phyloP scores from a whole-genome alignment of 305 asterid genomes.

The Andrographis paniculata region DNA sequence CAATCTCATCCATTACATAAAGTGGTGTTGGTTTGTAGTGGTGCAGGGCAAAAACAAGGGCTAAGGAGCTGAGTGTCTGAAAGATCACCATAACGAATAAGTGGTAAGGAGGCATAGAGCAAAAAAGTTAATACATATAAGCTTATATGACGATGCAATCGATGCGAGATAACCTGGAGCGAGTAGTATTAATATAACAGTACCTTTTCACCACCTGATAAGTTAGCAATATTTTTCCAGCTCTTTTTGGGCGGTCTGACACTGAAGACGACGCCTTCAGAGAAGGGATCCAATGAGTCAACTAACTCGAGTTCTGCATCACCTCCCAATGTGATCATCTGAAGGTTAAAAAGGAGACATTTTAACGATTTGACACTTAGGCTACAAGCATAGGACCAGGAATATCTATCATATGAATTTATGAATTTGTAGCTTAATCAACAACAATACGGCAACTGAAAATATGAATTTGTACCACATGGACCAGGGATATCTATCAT shows the following conservation, averaged over 20 bases:
- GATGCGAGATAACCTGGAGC: no score
- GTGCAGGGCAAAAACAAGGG: slow-evolving; percentile 95
- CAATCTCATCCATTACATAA: slow-evolving; percentile 91
- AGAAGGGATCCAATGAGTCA: slow-evolving; percentile 96
- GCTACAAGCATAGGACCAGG: no score
- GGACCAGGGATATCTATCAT: no score
- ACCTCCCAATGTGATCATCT: slow-evolving; percentile 99
- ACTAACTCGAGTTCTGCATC: slow-evolving; percentile 97
- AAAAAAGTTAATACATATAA: background rate
- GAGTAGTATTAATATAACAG: background rate
- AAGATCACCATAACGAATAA: background rate
- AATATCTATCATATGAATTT: no score
- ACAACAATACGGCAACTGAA: no score
- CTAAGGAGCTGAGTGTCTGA: slow-evolving; percentile 93
- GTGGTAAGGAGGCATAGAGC: no score
- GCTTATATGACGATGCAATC: background rate
- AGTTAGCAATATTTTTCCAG: slow-evolving; percentile 96
- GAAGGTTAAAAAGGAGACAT: background rate
- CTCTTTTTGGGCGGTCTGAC: slow-evolving; percentile 98
- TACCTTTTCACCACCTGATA: slow-evolving; percentile 99
- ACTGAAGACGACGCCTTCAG: slow-evolving; percentile 97
- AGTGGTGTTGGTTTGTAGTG: slow-evolving; percentile 99
- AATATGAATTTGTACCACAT: no score
- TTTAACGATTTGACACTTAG: no score
- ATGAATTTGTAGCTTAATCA: no score